Evolutionary conservation across 2,329 filamentous ascomycete genomes (phyloP).

Genomic region (Clarireedia sp.): DNA sequence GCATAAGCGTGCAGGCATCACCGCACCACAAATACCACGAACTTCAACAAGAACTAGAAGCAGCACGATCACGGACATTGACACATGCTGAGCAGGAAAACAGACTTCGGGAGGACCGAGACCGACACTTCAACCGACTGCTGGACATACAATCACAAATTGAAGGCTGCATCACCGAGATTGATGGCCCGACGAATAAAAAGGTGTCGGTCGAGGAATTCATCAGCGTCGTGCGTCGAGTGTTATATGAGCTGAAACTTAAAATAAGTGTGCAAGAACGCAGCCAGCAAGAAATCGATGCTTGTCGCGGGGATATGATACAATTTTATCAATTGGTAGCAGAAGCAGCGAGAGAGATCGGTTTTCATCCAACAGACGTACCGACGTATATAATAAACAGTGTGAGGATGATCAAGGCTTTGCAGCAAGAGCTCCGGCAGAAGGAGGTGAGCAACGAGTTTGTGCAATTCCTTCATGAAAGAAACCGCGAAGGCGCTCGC

Average conservation of each 20-base stretch:
- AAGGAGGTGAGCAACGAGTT: slow-evolving; percentile 7
- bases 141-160: slow-evolving; percentile 4
- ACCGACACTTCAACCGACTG: slow-evolving; percentile 6
- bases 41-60: background rate
- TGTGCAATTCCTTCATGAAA: slow-evolving; percentile 7
- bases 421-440: background rate
- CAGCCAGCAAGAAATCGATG: background rate
- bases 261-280: background rate
- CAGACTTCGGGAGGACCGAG: slow-evolving; percentile 1
- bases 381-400: slow-evolving; percentile 1
- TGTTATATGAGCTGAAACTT: background rate
- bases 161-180: background rate
- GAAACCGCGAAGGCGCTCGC: background rate
- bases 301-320: background rate
- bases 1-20: background rate
- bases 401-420: background rate
- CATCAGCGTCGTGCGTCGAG: background rate
- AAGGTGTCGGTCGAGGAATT: slow-evolving; percentile 3
- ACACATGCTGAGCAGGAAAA: background rate
- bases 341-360: slow-evolving; percentile 1
- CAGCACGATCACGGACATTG: background rate
- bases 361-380: background rate
- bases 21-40: background rate
- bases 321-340: slow-evolving; percentile 1
- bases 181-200: background rate